Base-by-base conservation (phyloP, 345 rosid species). In the Luvunga scandens region DNA sequence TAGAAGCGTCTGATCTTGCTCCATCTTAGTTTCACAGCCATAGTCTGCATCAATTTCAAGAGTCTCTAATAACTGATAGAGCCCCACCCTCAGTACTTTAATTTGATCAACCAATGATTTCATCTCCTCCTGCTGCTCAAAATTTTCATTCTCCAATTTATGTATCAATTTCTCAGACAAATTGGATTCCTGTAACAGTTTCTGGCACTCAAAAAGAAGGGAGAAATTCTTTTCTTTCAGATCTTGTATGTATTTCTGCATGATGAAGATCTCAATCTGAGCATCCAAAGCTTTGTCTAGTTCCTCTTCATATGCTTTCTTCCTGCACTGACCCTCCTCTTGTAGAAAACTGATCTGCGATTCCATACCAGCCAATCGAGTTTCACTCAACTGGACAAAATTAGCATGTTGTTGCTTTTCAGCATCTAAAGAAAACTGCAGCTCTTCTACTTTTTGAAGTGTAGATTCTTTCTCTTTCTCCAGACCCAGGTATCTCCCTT, bases 301-400 rank as follows among this genome's bases (percentile, higher is more conserved):
- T 76, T 92, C 97, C 73, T 85, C 89, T 75, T 92, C 90, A 83
- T 84, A 86, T 73, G 84, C 93, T 82, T 89, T 87, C 87, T 85
- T 89, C 83, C 81, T 79, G 88, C 83, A 75, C 48, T 68, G 84
- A 81, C 74, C 81, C 78, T 91, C 95, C 77, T 89, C 89, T 79
- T 86, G 86, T 59, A 96, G 89, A 34, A 78, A 81, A 67, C 60
- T 71, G 77, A 94, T 87, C 83, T 78, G 89, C 76, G 87, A 85
- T 81, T 86, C 89, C 94, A 91, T 83, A 27, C 79, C 85, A 68
- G 86, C 87, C 73, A 90, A 68, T 77, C 45, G 89, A 71, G 77
- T 76, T 83, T 84, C 84, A 33, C 84, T 86, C 63, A 77, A 79
- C 72, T 81, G 76, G 72, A 85, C 89, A 83, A 88, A 84, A 76